These are phyloP conservation scores for Ganoderma leucocontextum DNA, from an alignment of 1,284 basidiomycete species.

Conservation along the genomic window DNA sequence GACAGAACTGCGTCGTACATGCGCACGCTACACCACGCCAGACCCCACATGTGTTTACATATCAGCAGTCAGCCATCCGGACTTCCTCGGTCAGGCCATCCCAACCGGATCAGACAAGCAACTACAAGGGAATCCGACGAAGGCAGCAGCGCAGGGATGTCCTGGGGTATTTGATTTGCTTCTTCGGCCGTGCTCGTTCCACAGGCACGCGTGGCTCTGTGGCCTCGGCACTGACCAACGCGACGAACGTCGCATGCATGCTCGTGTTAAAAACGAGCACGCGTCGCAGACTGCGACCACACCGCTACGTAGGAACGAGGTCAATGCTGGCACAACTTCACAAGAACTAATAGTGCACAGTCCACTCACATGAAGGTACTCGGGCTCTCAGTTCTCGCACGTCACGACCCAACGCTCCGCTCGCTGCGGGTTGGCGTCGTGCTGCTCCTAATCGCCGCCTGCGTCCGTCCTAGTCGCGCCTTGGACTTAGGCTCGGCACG, in stretches of 20 bases:
- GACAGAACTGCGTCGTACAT: constrained; percentile 11
- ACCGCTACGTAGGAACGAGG: neutral
- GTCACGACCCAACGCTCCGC: constrained; percentile 10
- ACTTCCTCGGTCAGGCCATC: neutral
- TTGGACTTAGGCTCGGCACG: constrained; percentile 14
- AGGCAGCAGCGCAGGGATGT: constrained; percentile 12
- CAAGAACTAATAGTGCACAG: neutral
- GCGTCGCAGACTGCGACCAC: neutral
- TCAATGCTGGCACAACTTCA: neutral
- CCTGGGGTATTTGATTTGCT: constrained; percentile 35
- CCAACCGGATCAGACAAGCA: constrained; percentile 1
- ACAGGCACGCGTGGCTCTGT: neutral
- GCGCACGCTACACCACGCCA: neutral
- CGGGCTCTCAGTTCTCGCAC: constrained; percentile 16
- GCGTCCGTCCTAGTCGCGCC: constrained; percentile 10
- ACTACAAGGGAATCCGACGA: neutral
- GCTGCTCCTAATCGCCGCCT: constrained; percentile 12
- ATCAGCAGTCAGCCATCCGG: neutral
- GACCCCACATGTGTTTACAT: neutral
- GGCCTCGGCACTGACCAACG: neutral
- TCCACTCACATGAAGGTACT: constrained; percentile 16
- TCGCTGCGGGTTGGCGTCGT: constrained; percentile 8
- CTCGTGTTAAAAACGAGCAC: neutral
- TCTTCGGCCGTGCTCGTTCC: constrained; percentile 11
- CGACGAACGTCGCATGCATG: neutral